These are phyloP conservation scores for Coelastrella sp. DNA, from an alignment of 139 green algal genomes.

Conservation along the genomic window DNA sequence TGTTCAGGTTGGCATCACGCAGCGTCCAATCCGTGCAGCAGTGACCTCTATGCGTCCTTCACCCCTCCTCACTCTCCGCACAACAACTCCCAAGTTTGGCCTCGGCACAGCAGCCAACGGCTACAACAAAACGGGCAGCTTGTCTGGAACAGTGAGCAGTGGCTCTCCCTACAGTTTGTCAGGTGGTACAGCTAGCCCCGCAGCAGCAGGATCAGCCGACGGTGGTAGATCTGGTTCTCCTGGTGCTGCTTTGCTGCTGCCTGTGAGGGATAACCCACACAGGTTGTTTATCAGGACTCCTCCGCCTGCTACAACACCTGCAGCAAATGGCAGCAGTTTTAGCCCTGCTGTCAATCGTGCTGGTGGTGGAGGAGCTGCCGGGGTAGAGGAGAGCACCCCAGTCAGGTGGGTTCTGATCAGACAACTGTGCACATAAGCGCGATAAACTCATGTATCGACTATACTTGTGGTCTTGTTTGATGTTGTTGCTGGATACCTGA, in stretches of 20 bases:
- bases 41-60: slow-evolving; percentile 48
- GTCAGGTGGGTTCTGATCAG: slow-evolving; percentile 16
- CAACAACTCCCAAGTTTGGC: slow-evolving; percentile 68
- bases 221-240: neutral
- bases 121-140: neutral
- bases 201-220: slow-evolving; percentile 17
- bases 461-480: no score
- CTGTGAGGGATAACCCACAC: slow-evolving; percentile 82
- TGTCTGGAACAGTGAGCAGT: neutral
- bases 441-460: no score
- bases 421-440: no score
- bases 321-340: slow-evolving; percentile 31
- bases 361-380: neutral
- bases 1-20: slow-evolving; percentile 76
- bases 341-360: neutral
- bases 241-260: slow-evolving; percentile 62
- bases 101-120: slow-evolving; percentile 53
- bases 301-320: slow-evolving; percentile 58
- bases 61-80: slow-evolving; percentile 73
- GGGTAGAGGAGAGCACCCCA: slow-evolving; percentile 7
- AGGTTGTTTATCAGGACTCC: slow-evolving; percentile 84
- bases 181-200: slow-evolving; percentile 6
- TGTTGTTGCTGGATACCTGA: no score
- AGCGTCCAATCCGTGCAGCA: slow-evolving; percentile 50
- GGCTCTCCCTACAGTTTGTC: neutral